Conservation (phyloP, 192 early-diverging fungal genomes). For the Lobulomyces angularis region DNA sequence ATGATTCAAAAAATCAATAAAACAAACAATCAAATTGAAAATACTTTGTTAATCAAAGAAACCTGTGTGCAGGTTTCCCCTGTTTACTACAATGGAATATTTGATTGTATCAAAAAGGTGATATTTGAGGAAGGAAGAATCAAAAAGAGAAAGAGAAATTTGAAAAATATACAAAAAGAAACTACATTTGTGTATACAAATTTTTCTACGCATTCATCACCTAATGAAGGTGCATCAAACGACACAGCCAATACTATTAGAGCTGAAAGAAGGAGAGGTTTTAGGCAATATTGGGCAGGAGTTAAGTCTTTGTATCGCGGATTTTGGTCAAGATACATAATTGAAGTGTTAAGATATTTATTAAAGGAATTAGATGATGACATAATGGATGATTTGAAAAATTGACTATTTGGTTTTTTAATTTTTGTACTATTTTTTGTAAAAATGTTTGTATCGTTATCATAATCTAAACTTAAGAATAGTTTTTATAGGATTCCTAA, state of each 20-base stretch:
- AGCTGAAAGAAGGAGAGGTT: too few species aligned
- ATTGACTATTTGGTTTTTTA: too few species aligned
- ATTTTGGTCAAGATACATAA: conserved; percentile 36
- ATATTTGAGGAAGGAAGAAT: conserved; percentile 34
- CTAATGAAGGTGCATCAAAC: neutral
- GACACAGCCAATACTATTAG: neutral
- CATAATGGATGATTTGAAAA: too few species aligned
- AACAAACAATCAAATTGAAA: neutral
- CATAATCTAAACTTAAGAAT: too few species aligned
- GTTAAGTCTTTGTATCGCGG: conserved; percentile 30
- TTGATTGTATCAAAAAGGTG: conserved; percentile 19
- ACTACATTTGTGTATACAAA: too few species aligned
- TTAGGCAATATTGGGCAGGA: conserved; percentile 24
- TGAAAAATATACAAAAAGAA: conserved; percentile 2
- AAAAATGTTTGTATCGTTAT: too few species aligned
- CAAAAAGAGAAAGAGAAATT: neutral
- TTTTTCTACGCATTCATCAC: conserved; percentile 5
- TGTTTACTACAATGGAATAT: conserved; percentile 23
- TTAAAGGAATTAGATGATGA: too few species aligned
- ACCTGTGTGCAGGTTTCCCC: conserved; percentile 20
- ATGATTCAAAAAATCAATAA: conserved; percentile 49
- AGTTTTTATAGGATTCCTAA: too few species aligned
- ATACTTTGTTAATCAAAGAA: too few species aligned
- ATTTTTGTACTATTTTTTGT: too few species aligned
- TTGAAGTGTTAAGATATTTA: too few species aligned